phyloP scores from a whole-genome alignment of 768 basidiomycete species.

The Tephrocybe sp. region DNA sequence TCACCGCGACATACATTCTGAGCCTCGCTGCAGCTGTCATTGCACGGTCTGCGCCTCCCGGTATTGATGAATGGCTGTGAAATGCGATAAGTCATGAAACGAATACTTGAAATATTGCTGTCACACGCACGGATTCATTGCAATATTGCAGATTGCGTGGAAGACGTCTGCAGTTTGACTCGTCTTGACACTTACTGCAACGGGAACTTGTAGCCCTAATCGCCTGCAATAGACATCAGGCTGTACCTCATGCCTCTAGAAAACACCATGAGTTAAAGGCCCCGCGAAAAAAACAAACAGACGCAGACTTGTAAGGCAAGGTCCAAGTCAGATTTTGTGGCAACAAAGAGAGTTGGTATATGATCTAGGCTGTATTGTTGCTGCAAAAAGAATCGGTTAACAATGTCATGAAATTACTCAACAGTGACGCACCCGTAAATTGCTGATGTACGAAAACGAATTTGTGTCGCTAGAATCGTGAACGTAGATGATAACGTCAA shows the following conservation, averaged over 20 bases:
- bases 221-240: constrained; percentile 95
- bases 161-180: constrained; percentile 86
- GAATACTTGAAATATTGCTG: background rate
- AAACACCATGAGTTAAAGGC: constrained; percentile 10
- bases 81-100: background rate
- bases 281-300: constrained; percentile 1
- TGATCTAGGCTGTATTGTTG: constrained; percentile 97
- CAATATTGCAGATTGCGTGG: constrained; percentile 79
- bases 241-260: constrained; percentile 93
- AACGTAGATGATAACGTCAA: constrained; percentile 94
- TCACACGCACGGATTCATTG: constrained; percentile 80
- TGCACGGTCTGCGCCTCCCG: constrained; percentile 81
- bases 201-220: constrained; percentile 87
- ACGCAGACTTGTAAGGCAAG: constrained; percentile 82
- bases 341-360: constrained; percentile 94
- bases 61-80: constrained; percentile 60
- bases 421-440: constrained; percentile 65
- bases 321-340: constrained; percentile 98
- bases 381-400: constrained; percentile 38
- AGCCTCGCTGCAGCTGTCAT: constrained; percentile 66
- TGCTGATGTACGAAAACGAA: constrained; percentile 97
- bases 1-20: constrained; percentile 68
- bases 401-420: background rate
- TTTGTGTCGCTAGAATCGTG: constrained; percentile 99
- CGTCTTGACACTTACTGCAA: constrained; percentile 88